Conservation (phyloP, 2,329 filamentous ascomycete species). For the Parascedosporium putredinis region DNA sequence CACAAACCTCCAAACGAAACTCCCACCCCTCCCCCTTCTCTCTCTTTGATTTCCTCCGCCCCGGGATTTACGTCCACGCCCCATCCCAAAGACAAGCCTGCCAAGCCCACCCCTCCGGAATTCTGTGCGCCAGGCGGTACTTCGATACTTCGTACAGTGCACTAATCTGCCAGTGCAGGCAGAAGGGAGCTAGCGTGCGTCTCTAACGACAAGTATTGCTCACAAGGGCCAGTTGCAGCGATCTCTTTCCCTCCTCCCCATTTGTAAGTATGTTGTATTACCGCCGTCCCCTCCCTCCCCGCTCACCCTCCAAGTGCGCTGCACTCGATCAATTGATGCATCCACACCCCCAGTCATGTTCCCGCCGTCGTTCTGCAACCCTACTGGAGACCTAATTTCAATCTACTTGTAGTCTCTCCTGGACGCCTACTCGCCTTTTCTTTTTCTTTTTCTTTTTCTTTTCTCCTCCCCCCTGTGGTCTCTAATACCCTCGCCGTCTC, state of each 20-base stretch:
- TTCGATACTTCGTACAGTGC: neutral
- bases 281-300: neutral
- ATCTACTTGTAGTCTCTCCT: no score
- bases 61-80: neutral
- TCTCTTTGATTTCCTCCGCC: neutral
- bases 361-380: conserved; percentile 8
- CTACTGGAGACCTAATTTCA: conserved; percentile 8
- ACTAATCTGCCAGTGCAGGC: conserved; percentile 1
- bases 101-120: neutral
- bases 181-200: neutral
- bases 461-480: neutral
- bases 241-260: no score
- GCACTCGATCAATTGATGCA: neutral
- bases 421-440: no score
- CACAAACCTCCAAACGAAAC: neutral
- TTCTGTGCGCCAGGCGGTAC: neutral
- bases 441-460: no score
- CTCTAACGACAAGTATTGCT: neutral
- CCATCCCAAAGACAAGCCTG: neutral
- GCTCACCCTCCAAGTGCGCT: neutral
- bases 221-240: no score
- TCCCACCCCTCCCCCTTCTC: neutral
- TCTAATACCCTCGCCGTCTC: neutral
- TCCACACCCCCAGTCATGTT: conserved; percentile 5
- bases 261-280: neutral